Base-by-base conservation (phyloP, 805 yeast species). In the Candida maltosa region DNA sequence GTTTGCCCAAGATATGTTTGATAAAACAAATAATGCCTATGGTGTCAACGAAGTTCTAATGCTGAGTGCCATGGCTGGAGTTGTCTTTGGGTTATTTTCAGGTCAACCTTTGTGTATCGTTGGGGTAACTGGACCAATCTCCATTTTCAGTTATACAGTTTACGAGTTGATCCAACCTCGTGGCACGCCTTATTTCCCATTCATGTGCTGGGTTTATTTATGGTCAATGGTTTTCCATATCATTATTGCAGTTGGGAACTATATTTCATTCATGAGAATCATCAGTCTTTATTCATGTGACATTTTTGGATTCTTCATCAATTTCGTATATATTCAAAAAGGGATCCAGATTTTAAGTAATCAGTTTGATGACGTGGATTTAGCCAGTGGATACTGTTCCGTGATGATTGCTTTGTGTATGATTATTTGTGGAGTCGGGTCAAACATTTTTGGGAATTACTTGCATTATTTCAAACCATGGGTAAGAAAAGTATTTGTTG, bases 1-100 rank as follows among this genome's bases (percentile, higher is more conserved):
- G 0, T 91, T 91, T 69, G 95, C 97, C 0, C 96, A 87, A 52
- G 97, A 91, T 54, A 84, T 91, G 96, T 89, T 88, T 58, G 96
- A 89, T 56, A 80, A 87, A 42, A 91, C 98, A 0, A 62, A 83
- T 32, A 79, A 84, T 45, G 73, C 89, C 9, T 91, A 87, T 50
- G 98, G 98, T 3, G 83, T 93, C 4, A 93, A 91, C 52, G 98
- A 91, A 52, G 83, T 91, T 2, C 66, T 91, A 16, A 51, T 93
- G 52, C 71, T 93, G 5, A 78, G 89, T 21, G 96, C 96, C 0
- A 58, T 93, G 54, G 97, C 87, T 0, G 97, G 97, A 0, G 73
- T 89, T 4, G 79, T 86, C 2, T 91, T 93, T 64, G 96, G 97
- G 0, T 46, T 85, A 5, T 66, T 89, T 38, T 71, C 84, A 0